Base-by-base conservation (phyloP, 129 eudicot species). In the Flaveria brownii region DNA sequence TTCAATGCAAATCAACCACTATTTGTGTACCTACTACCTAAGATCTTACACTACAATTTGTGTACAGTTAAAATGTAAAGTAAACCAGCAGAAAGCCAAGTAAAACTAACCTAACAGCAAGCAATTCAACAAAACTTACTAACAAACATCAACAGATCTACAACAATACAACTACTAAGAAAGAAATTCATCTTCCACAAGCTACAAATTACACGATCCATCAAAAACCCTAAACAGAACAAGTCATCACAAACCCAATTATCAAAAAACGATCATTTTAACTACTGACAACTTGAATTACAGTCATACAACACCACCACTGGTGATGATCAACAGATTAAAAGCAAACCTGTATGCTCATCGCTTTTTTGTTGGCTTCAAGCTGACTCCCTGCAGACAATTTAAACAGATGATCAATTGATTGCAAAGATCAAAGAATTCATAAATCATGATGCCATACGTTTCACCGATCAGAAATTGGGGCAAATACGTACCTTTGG, bases 351-450 rank as follows among this genome's bases (percentile, higher is more conserved):
- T 88, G 96, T 65, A 88, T 90, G 72, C 26, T 79, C 96, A 90
- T 82, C 55, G 93, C 96, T 78, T 90, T 90, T 77, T 90, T 90
- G 88, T 90, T 90, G 16, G 91, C 61, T 43, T 90, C 92, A 41
- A 90, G 92, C 81, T 90, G 96, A 71, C 96, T 90, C 12, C 96
- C 96, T 90, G 90, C 77, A 47, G 6, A 80, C 23, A 74, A 13
- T 52, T 71, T 4, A 54, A 60, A 51, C 64, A 62, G 28, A 41
- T 16, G 50, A 80, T 62, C 60, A 76, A 49, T 20, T 60, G 11
- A 28, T 60, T 70, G 60, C 55, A 47, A 13, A 62, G 12, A 71
- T 30, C 15, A 63, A 14, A 42, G 6, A 22, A 16, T 9, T 9
- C 6, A 18, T 8, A 25, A 13, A 41, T 9, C 16, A 47, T 12